phyloP scores from a whole-genome alignment of 2,329 filamentous ascomycete genomes.

The Colletotrichum spinosum region DNA sequence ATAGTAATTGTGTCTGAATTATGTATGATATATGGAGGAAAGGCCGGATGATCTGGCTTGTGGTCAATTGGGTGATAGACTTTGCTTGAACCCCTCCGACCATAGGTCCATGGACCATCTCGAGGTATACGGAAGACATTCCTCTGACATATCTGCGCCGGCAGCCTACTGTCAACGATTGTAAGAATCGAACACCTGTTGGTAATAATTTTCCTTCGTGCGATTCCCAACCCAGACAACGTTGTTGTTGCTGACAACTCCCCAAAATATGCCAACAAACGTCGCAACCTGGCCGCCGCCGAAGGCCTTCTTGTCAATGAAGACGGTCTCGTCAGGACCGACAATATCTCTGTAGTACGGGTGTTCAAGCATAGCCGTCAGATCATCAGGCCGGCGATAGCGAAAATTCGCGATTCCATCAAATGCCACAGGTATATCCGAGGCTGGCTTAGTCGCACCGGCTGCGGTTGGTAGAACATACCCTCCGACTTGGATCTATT shows the following conservation, averaged over 20 bases:
- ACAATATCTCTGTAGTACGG: constrained; percentile 45
- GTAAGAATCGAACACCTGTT: constrained; percentile 41
- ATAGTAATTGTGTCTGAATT: no score
- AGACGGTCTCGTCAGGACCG: constrained; percentile 44
- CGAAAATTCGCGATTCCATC: constrained; percentile 47
- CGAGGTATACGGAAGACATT: no score
- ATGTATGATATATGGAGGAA: no score
- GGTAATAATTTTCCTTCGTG: constrained; percentile 36
- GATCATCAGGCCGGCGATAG: constrained; percentile 39
- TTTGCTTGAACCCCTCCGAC: no score
- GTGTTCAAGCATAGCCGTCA: constrained; percentile 43
- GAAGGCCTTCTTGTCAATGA: constrained; percentile 45
- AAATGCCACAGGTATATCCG: constrained; percentile 41
- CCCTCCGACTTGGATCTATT: constrained; percentile 44
- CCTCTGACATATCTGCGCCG: no score
- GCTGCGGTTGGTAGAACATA: constrained; percentile 41
- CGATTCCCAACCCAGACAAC: constrained; percentile 43
- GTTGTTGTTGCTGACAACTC: constrained; percentile 39
- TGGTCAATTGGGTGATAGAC: no score
- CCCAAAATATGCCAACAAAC: constrained; percentile 41
- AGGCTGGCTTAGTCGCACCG: constrained; percentile 37
- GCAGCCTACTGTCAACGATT: no score
- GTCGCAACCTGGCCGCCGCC: constrained; percentile 45
- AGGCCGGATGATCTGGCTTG: no score
- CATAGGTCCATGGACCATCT: no score